phyloP scores from a whole-genome alignment of 192 early-diverging fungal genomes.

The Gaertneriomyces sp. region DNA sequence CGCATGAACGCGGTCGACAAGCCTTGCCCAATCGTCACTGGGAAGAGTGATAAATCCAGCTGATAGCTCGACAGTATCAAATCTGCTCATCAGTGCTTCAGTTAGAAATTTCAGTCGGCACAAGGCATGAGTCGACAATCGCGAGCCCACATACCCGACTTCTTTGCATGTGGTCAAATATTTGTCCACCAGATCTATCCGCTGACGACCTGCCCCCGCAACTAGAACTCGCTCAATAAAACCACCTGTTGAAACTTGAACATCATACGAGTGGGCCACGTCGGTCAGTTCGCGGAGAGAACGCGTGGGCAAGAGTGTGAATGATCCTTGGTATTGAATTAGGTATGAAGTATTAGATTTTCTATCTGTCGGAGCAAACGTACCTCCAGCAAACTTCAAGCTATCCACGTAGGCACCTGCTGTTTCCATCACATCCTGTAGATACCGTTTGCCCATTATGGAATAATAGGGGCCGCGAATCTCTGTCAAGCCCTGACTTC shows the following conservation, averaged over 20 bases:
- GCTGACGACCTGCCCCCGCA: neutral
- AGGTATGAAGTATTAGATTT: neutral
- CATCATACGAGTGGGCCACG: conserved; percentile 1
- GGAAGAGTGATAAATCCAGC: conserved; percentile 5
- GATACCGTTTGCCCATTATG: conserved; percentile 1
- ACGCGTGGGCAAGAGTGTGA: neutral
- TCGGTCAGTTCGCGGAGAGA: conserved; percentile 2
- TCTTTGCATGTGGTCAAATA: conserved; percentile 5
- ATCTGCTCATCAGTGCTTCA: conserved; percentile 1
- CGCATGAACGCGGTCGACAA: neutral
- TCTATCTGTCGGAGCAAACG: too few species aligned
- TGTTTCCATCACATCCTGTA: conserved; percentile 2
- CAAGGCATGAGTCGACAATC: neutral
- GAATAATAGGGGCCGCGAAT: conserved; percentile 4
- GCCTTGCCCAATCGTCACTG: conserved; percentile 6
- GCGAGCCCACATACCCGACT: neutral
- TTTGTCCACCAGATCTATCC: neutral
- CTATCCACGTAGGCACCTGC: neutral
- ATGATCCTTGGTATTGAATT: neutral
- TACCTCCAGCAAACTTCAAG: neutral
- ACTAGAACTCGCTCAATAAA: conserved; percentile 6
- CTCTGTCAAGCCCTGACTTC: conserved; percentile 5
- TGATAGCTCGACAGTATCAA: conserved; percentile 9
- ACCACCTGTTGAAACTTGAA: conserved; percentile 5
- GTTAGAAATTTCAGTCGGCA: neutral